A percentile compares a stretch with the other conserved stretches of the same genome.
Conservation (phyloP, 345 rosid species). For the Citrus cavaleriei region DNA sequence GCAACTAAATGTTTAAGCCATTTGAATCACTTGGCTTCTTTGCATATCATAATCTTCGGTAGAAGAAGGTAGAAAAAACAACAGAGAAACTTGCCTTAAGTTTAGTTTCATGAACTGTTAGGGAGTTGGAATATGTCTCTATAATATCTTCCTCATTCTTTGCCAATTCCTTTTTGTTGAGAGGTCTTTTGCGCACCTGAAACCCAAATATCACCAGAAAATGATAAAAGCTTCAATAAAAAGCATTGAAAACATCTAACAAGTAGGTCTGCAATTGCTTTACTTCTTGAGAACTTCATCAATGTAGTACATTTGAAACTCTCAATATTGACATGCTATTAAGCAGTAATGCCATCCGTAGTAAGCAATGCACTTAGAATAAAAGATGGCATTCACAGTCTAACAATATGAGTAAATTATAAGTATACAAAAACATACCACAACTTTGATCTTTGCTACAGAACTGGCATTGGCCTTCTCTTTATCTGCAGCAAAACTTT, state of each 20-base stretch:
- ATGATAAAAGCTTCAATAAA: neutral
- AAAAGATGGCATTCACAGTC: neutral
- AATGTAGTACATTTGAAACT: neutral
- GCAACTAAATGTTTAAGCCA: neutral
- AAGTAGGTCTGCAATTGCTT: neutral
- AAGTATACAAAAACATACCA: conserved; percentile 49
- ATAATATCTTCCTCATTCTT: conserved; percentile 94
- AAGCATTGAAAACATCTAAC: neutral
- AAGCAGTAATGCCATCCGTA: neutral
- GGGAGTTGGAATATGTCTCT: conserved; percentile 65
- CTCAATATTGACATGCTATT: conserved; percentile 3
- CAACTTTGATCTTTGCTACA: conserved; percentile 99
- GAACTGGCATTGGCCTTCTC: conserved; percentile 69
- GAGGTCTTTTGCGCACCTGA: conserved; percentile 97
- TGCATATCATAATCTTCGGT: neutral
- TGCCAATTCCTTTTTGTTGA: conserved; percentile 89
- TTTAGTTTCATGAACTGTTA: conserved; percentile 93
- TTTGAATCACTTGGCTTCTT: neutral
- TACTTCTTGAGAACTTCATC: conserved; percentile 8
- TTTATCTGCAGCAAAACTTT: conserved; percentile 77
- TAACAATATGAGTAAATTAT: neutral
- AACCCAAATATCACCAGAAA: conserved; percentile 12
- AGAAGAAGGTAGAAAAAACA: conserved; percentile 1
- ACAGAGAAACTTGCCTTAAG: conserved; percentile 60
- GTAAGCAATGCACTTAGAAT: neutral